Evolutionary conservation across 129 eudicot species (phyloP), one percentile per base, ranked within the genome.

Genomic region (Tagetes erecta): DNA sequence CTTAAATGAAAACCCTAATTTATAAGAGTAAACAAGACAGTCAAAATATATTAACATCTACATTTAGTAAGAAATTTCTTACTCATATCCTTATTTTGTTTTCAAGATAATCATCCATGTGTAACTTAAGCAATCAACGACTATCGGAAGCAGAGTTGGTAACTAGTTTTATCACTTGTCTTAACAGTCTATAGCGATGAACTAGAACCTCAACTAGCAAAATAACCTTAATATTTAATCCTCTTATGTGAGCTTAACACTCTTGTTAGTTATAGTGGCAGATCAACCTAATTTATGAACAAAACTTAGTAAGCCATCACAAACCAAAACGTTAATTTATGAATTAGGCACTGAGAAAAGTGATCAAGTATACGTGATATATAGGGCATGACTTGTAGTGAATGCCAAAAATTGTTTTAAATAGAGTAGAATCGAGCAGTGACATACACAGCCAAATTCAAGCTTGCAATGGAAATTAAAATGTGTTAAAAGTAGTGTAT

Each of bases 201-300:
- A 49, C 45, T 55, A 67, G 78, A 79, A 38, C 79, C 9, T 63
- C 34, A 64, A 71, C 46, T 57, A 45, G 45, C 58, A 66, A 76
- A n/a, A 47, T 20, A 20, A 20, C 27, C 27, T 20, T 20, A 20
- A 20, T 20, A 20, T 20, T 20, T 20, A 20, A 20, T 20, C 27
- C 27, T 20, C 27, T 20, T 20, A 20, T 41, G 59, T 12, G 57
- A 39, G 7, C 7, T 58, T n/a, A n/a, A 6, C 60, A 73, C 68
- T 59, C 56, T 36, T 59, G 46, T 35, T 59, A 60, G 10, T 73
- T 73, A 60, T 20, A 20, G 27, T 20, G 27, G 27, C 27, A 20
- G 27, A 20, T 20, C 27, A 20, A 20, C 27, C 27, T 20, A 20
- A 20, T 20, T 20, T 20, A 64, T 55, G 10, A 72, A 36, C 46